These are phyloP conservation scores for Camellia granthamiana DNA, from an alignment of 148 eudicot species.

Conservation along the genomic window DNA sequence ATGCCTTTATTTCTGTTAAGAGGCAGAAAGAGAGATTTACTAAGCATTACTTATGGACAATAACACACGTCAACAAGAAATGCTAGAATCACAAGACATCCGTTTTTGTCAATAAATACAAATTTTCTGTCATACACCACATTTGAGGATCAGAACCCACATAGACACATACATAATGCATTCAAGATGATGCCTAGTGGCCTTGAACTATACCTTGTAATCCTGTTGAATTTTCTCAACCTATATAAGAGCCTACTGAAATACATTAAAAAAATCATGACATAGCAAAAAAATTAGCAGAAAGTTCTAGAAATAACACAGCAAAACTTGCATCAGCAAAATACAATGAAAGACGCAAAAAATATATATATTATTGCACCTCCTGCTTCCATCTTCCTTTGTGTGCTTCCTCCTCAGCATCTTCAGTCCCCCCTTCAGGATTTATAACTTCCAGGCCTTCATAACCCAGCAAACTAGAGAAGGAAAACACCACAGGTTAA, in stretches of 20 bases:
- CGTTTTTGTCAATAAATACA: background rate
- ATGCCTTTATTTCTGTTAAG: background rate
- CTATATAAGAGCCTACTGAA: background rate
- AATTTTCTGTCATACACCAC: background rate
- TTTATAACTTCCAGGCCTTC: slow-evolving; percentile 92
- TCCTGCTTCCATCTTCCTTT: slow-evolving; percentile 94
- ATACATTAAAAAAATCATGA: background rate
- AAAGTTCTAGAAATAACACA: background rate
- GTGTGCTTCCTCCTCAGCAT: slow-evolving; percentile 92
- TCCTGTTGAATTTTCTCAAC: background rate
- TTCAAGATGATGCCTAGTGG: background rate
- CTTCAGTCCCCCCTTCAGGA: slow-evolving; percentile 93
- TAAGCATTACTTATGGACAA: background rate
- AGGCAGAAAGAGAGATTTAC: background rate
- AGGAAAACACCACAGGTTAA: background rate
- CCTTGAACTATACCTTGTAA: background rate
- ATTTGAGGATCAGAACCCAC: background rate
- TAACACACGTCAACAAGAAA: background rate
- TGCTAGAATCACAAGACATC: background rate
- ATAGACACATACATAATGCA: background rate
- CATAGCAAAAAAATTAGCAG: background rate
- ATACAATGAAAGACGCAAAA: background rate
- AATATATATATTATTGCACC: slow-evolving; percentile 33
- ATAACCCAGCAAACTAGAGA: slow-evolving; percentile 59
- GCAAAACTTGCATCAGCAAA: background rate